Base-by-base conservation (phyloP, 129 eudicot genomes). In the Sambucus nigra region DNA sequence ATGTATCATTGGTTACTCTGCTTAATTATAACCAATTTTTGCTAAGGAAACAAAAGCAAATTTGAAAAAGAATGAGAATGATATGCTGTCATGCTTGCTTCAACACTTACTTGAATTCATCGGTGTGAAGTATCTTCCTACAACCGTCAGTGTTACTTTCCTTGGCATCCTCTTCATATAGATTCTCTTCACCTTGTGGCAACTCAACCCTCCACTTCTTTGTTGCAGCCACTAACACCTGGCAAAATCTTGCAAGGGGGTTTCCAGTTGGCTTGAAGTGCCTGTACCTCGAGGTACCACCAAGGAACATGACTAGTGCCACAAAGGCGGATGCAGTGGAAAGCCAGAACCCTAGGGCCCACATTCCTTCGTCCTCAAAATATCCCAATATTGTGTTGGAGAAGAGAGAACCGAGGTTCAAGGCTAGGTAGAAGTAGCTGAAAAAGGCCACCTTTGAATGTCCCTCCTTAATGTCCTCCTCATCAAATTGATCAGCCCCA, bases 401-500 rank as follows among this genome's bases (percentile, higher is more conserved):
- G 63, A 91, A 84, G 45, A 91, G 95, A 0, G 81, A 71, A 1
- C 98, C 98, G 31, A 91, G 76, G 77, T 91, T 91, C 52, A 85
- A 60, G 8, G 94, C 88, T 26, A 91, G 83, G 72, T 91, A 91
- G 44, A 91, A 91, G 71, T 79, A 85, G 74, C 98, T 91, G 73
- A 91, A 91, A 38, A 91, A 91, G 3, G 95, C 65, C 17, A 91
- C 87, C 52, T 91, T 91, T 1, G 98, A 91, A 39, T 50, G 75
- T 8, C 68, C 71, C 55, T 91, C 98, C 19, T 68, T 65, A 10
- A 48, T 25, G 56, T 81, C 70, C 59, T 91, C 95, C 54, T 59
- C 94, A 41, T 91, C 98, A 50, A 91, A 91, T 28, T 91, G 98
- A 66, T 91, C 98, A 17, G 98, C 98, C 33, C 98, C 95, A 50